A percentile compares a stretch with the other conserved stretches of the same genome.
phyloP scores from a whole-genome alignment of 2,329 filamentous ascomycete species.

The Penicillium sclerotigenum region DNA sequence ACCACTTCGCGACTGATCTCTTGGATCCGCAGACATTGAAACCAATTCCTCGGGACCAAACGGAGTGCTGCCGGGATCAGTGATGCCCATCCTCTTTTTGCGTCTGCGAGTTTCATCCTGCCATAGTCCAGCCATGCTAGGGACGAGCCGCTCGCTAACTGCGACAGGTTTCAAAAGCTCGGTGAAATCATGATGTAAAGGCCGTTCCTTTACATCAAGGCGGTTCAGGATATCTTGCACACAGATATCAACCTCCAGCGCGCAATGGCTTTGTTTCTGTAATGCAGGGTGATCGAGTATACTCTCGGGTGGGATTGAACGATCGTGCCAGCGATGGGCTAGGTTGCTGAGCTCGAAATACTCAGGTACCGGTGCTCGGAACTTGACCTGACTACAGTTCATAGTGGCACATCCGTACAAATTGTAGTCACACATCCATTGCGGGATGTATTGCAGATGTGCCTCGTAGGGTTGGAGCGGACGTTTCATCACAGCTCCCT shows the following conservation, averaged over 20 bases:
- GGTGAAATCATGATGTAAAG: constrained; percentile 80
- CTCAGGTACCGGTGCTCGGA: constrained; percentile 71
- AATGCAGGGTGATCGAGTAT: constrained; percentile 63
- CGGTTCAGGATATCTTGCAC: constrained; percentile 87
- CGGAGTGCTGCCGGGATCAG: constrained; percentile 65
- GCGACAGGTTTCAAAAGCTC: constrained; percentile 65
- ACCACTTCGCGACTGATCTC: constrained; percentile 67
- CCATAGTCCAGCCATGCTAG: constrained; percentile 94
- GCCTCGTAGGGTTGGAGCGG: constrained; percentile 90
- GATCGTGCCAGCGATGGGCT: constrained; percentile 74
- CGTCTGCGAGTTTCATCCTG: constrained; percentile 79
- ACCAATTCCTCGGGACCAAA: constrained; percentile 79
- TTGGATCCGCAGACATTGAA: constrained; percentile 81
- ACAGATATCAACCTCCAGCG: constrained; percentile 84
- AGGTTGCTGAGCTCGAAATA: constrained; percentile 61
- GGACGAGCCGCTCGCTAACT: constrained; percentile 74
- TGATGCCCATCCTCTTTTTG: constrained; percentile 66
- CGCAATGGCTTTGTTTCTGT: constrained; percentile 79
- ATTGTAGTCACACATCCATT: constrained; percentile 99
- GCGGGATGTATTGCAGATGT: constrained; percentile 84
- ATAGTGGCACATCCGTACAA: constrained; percentile 91
- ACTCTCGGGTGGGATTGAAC: constrained; percentile 59
- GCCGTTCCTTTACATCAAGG: constrained; percentile 68
- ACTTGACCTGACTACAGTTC: constrained; percentile 66
- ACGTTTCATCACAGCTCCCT: constrained; percentile 80